Evolutionary conservation across 306 rosid species (phyloP), one percentile per base, ranked within the genome.

Genomic region (Biancaea sappan): DNA sequence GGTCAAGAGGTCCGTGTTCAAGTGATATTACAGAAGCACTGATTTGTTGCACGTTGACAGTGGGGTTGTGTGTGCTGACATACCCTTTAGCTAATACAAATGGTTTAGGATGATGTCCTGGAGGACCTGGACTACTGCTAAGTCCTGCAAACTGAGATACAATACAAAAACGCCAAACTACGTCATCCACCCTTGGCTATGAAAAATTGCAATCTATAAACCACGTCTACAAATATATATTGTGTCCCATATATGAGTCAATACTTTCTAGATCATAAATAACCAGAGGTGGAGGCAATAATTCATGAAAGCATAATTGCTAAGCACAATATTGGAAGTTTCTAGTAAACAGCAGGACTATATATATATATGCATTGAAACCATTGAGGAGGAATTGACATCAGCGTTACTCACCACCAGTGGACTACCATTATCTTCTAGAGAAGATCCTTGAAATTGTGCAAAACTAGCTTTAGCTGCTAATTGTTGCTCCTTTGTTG

Each of bases 81-180:
- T 24, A 40, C 28, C 14, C 66, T 25, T 0, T 26, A 13, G 40
- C 74, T 2, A 18, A 6, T 1, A 4, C 4, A 68, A 6, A 19
- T 5, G 4, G 28, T 47, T 13, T 3, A n/a, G n/a, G n/a, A n/a
- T n/a, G n/a, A n/a, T n/a, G n/a, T n/a, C n/a, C n/a, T n/a, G n/a
- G n/a, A n/a, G 10, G 37, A 34, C 19, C 0, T 9, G 44, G 32
- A 19, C 1, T 16, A 10, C 34, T 13, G 16, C 8, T 2, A 12
- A 71, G 0, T 54, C 76, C 76, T 71, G 76, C 54, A 54, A 53
- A 54, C 76, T 71, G 52, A 70, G 21, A 11, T n/a, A 10, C 25
- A 11, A 57, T 53, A 7, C 60, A 38, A 7, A 38, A 7, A 3
- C 7, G 43, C 43, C 4, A 9, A 7, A 7, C 43, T 38, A 13